Evolutionary conservation across 148 eudicot species (phyloP).

Genomic region (Silene latifolia): DNA sequence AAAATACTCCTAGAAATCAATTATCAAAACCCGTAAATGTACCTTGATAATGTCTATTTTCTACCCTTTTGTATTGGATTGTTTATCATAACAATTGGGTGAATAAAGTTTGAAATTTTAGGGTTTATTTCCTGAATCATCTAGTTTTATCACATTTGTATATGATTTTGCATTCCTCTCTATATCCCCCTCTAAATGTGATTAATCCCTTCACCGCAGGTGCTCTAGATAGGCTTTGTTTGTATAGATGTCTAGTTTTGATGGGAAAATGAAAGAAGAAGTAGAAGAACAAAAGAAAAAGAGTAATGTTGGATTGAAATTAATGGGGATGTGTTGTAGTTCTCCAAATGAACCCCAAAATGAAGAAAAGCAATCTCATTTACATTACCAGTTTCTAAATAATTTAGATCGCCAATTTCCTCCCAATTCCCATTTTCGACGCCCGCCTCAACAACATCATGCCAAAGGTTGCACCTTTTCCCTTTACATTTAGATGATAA

Average conservation of each 20-base stretch:
- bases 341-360: constrained; percentile 28
- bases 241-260: constrained; percentile 25
- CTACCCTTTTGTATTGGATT: not conserved
- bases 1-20: too few species aligned
- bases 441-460: constrained; percentile 18
- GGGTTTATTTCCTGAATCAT: constrained; percentile 4
- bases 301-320: constrained; percentile 21
- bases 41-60: constrained; percentile 27
- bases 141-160: not conserved
- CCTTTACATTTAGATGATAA: not conserved
- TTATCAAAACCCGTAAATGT: not conserved
- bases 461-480: constrained; percentile 15
- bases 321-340: constrained; percentile 35
- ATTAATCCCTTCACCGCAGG: not conserved
- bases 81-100: not conserved
- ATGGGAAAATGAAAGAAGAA: constrained; percentile 36
- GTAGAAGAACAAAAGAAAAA: constrained; percentile 26
- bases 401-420: constrained; percentile 13
- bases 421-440: constrained; percentile 4
- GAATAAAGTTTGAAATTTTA: constrained; percentile 8
- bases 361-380: constrained; percentile 21
- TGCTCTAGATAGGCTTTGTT: not conserved
- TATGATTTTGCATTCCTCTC: too few species aligned
- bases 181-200: too few species aligned
- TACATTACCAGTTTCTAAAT: constrained; percentile 12